Conservation (phyloP, 2,329 filamentous ascomycete genomes). For the Venturiaceae sp. region DNA sequence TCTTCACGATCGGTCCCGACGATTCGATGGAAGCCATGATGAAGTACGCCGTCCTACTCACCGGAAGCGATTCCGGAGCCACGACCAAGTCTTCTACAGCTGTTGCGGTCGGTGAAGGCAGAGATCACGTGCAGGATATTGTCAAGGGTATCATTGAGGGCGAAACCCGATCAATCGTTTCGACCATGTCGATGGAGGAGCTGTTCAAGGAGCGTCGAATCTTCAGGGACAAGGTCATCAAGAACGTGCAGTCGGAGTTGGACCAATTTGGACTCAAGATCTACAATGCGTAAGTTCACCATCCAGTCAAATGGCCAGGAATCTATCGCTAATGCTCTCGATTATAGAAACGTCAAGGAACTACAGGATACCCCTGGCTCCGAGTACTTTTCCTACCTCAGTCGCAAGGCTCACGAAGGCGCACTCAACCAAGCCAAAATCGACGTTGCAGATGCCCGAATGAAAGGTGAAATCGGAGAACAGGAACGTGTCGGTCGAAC, state of each 20-base stretch:
- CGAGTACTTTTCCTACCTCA: slow-evolving; percentile 76
- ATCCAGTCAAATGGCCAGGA: slow-evolving; percentile 14
- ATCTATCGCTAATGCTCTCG: neutral
- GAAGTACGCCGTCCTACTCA: slow-evolving; percentile 75
- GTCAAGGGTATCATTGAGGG: slow-evolving; percentile 87
- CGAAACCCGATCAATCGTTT: slow-evolving; percentile 74
- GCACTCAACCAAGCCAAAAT: slow-evolving; percentile 70
- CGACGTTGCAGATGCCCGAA: slow-evolving; percentile 48
- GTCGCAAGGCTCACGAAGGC: slow-evolving; percentile 75
- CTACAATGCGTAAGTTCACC: slow-evolving; percentile 19
- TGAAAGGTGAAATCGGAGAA: slow-evolving; percentile 64
- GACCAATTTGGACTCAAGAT: slow-evolving; percentile 72
- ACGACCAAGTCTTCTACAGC: slow-evolving; percentile 15
- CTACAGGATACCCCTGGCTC: slow-evolving; percentile 72
- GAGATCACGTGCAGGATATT: slow-evolving; percentile 70
- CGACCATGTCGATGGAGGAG: slow-evolving; percentile 87
- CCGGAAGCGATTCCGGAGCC: slow-evolving; percentile 46
- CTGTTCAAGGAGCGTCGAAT: slow-evolving; percentile 70
- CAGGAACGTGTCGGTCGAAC: slow-evolving; percentile 69
- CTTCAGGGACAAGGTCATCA: slow-evolving; percentile 59
- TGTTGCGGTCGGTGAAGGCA: slow-evolving; percentile 33
- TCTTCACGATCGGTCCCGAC: slow-evolving; percentile 78
- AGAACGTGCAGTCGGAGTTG: slow-evolving; percentile 66
- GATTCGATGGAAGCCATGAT: slow-evolving; percentile 60
- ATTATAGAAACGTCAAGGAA: slow-evolving; percentile 62